These are phyloP conservation scores for Croton setiger DNA, from an alignment of 441 rosid genomes.

Conservation along the genomic window DNA sequence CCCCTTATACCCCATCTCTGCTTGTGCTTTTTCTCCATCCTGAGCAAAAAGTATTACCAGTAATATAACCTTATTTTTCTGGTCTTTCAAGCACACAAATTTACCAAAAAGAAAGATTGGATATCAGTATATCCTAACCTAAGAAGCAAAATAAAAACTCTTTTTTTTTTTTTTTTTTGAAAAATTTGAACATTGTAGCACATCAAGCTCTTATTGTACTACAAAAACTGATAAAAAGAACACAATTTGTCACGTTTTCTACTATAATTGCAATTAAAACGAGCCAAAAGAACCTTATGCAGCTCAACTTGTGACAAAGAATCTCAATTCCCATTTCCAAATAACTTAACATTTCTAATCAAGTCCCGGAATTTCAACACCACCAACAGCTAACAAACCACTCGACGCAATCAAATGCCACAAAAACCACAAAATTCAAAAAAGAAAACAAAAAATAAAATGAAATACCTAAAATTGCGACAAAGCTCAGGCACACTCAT, in stretches of 20 bases:
- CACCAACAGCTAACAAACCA: neutral
- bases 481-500: slow-evolving; percentile 91
- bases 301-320: neutral
- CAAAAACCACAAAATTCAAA: neutral
- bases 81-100: neutral
- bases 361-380: neutral
- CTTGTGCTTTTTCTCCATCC: neutral
- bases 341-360: neutral
- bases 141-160: neutral
- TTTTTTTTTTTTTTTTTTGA: neutral
- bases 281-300: neutral
- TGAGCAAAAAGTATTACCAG: neutral
- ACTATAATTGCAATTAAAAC: neutral
- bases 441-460: neutral
- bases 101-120: slow-evolving; percentile 9
- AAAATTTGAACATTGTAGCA: neutral
- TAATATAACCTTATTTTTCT: neutral
- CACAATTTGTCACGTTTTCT: neutral
- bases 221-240: no score
- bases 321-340: slow-evolving; percentile 2
- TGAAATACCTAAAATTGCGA: slow-evolving; percentile 91
- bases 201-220: neutral
- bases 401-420: slow-evolving; percentile 5
- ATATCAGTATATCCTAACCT: neutral
- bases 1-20: neutral